Base-by-base conservation (phyloP, 2,329 filamentous ascomycete genomes). In the Fusarium duplospermum region DNA sequence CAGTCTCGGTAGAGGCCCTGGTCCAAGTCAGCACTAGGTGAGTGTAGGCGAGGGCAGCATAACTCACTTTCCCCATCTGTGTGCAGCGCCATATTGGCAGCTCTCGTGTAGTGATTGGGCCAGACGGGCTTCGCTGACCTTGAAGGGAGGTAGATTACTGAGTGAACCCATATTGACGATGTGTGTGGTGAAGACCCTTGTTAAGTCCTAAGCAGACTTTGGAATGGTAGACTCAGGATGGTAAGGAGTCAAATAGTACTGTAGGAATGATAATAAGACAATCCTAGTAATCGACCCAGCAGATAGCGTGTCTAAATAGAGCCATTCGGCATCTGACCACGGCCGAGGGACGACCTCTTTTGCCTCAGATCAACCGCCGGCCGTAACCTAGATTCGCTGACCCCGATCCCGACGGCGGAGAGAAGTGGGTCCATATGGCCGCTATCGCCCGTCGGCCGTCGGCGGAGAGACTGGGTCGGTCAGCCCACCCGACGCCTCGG, bases 1-100 rank as follows among this genome's bases (percentile, higher is more conserved):
- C 93, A 3, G 91, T 93, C 71, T 95, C 91, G 14, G 76, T 80
- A 13, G 67, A 27, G 9, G 59, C 42, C 14, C 77, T 80, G 40
- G 9, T 5, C n/a, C 3, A 52, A 9, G 42, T 47, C 14, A 47
- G 42, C 22, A 18, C 22, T 16, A 27, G 22, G 22, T 27, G 13
- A 24, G 4, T 0, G 13, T 22, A 45, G 20, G 42, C 7, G 40
- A 45, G 42, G 22, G 14, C 2, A 24, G 22, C 8, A 24, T 9
- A 20, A 45, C 82, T 78, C 38, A 81, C 81, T 56, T 57, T 31
- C 78, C 78, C 38, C 77, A 77, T 14, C 62, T 64, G 42, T 77
- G 72, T 10, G 72, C 75, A 6, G 71, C 64, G 8, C 75, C 75
- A 57, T 50, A 75, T 50, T 76, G 62, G 59, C 75, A 77, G 9